phyloP scores from a whole-genome alignment of 805 yeast species.

The Blastobotrys peoriensis region DNA sequence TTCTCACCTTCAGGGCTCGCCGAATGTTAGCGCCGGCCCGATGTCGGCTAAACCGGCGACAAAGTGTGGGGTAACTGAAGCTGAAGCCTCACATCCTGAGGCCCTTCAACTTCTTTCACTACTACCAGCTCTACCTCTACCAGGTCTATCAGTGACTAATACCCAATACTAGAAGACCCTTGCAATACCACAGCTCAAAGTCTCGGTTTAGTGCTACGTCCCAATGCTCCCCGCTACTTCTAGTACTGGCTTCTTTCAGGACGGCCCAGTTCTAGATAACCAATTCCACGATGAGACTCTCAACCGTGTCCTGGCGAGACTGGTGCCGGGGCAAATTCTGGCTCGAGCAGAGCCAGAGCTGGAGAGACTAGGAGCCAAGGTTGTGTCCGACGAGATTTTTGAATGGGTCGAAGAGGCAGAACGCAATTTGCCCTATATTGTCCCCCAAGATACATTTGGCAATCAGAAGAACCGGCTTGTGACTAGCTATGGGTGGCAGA shows the following conservation, averaged over 20 bases:
- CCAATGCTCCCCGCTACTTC: slow-evolving; percentile 21
- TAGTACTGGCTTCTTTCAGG: slow-evolving; percentile 25
- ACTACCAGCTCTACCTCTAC: no score
- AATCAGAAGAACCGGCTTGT: slow-evolving; percentile 21
- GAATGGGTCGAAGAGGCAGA: slow-evolving; percentile 28
- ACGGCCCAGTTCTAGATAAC: slow-evolving; percentile 21
- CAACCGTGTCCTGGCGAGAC: slow-evolving; percentile 18
- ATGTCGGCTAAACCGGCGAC: no score
- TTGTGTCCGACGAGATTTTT: slow-evolving; percentile 19
- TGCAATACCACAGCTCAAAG: no score
- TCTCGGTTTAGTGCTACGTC: no score
- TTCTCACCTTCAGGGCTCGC: no score
- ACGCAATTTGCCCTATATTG: slow-evolving; percentile 23
- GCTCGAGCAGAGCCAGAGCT: slow-evolving; percentile 16
- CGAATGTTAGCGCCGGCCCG: no score
- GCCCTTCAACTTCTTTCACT: no score
- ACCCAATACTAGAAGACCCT: no score
- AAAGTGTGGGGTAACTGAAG: no score
- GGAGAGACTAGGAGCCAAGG: slow-evolving; percentile 19
- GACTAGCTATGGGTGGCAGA: slow-evolving; percentile 28
- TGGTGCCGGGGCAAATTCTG: slow-evolving; percentile 11
- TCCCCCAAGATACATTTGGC: slow-evolving; percentile 28
- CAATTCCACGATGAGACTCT: slow-evolving; percentile 23
- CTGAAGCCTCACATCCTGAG: no score
- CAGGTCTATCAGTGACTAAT: no score